Evolutionary conservation across 306 rosid species (phyloP).

Genomic region (Corylus avellana): DNA sequence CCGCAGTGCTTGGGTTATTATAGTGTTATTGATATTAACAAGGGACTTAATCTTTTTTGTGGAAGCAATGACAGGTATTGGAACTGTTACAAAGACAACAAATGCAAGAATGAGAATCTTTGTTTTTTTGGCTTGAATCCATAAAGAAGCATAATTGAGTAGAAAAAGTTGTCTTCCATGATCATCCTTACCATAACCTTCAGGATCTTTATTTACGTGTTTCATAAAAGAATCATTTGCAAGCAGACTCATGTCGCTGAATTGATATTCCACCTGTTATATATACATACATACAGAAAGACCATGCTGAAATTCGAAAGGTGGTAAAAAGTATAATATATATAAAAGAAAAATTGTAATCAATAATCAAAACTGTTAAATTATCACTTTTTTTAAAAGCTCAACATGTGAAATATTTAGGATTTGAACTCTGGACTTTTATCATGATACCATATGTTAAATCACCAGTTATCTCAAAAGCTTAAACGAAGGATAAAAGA

Average conservation of each 20-base stretch:
- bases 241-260: slow-evolving; percentile 84
- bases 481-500: too few relatives aligned
- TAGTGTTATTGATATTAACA: slow-evolving; percentile 39
- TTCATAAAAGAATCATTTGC: slow-evolving; percentile 85
- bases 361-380: too few relatives aligned
- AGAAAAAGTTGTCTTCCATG: background rate
- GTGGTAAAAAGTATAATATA: background rate
- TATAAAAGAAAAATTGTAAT: too few relatives aligned
- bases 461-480: too few relatives aligned
- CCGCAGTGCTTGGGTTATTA: slow-evolving; percentile 69
- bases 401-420: too few relatives aligned
- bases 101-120: slow-evolving; percentile 12
- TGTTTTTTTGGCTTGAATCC: background rate
- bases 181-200: slow-evolving; percentile 75
- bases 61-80: slow-evolving; percentile 67
- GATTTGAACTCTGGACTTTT: too few relatives aligned
- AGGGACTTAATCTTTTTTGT: slow-evolving; percentile 83
- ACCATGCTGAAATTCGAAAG: background rate
- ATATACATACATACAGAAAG: slow-evolving; percentile 11
- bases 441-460: too few relatives aligned
- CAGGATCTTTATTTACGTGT: slow-evolving; percentile 85
- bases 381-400: too few relatives aligned
- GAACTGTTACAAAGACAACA: slow-evolving; percentile 52
- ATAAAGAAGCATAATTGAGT: background rate
- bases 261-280: slow-evolving; percentile 83